phyloP scores from a whole-genome alignment of 83 land plant species.

The Diphasiastrum complanatum region DNA sequence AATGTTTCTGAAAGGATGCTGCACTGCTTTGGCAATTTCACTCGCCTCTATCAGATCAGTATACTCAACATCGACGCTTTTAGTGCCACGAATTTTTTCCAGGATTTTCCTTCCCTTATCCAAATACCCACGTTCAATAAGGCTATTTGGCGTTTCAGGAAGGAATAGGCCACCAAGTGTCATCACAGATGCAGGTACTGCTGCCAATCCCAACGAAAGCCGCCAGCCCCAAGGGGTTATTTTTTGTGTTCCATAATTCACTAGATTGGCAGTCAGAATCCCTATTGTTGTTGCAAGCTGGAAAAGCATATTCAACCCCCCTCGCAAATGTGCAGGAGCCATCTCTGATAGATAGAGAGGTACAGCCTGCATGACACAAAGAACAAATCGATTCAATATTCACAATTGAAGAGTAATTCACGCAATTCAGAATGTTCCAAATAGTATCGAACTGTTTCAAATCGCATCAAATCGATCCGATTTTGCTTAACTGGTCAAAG shows the following conservation, averaged over 20 bases:
- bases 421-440: neutral
- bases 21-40: neutral
- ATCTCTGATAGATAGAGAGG: slow-evolving; percentile 36
- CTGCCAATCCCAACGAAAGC: slow-evolving; percentile 29
- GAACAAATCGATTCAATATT: neutral
- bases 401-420: neutral
- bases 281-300: slow-evolving; percentile 28
- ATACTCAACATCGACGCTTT: slow-evolving; percentile 24
- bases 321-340: slow-evolving; percentile 32
- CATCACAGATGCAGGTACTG: slow-evolving; percentile 22
- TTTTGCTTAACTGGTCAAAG: no score
- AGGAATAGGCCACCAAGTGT: slow-evolving; percentile 26
- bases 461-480: no score
- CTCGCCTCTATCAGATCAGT: slow-evolving; percentile 17
- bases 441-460: neutral
- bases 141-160: slow-evolving; percentile 38
- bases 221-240: slow-evolving; percentile 36
- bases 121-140: slow-evolving; percentile 23
- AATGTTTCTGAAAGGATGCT: slow-evolving; percentile 2
- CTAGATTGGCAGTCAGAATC: slow-evolving; percentile 14
- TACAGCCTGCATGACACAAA: slow-evolving; percentile 19
- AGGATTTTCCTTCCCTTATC: slow-evolving; percentile 22
- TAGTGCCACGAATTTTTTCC: slow-evolving; percentile 25
- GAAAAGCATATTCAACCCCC: slow-evolving; percentile 27
- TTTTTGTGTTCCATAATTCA: slow-evolving; percentile 26